phyloP scores from a whole-genome alignment of 1,284 basidiomycete species.

The Thecaphora frezii region DNA sequence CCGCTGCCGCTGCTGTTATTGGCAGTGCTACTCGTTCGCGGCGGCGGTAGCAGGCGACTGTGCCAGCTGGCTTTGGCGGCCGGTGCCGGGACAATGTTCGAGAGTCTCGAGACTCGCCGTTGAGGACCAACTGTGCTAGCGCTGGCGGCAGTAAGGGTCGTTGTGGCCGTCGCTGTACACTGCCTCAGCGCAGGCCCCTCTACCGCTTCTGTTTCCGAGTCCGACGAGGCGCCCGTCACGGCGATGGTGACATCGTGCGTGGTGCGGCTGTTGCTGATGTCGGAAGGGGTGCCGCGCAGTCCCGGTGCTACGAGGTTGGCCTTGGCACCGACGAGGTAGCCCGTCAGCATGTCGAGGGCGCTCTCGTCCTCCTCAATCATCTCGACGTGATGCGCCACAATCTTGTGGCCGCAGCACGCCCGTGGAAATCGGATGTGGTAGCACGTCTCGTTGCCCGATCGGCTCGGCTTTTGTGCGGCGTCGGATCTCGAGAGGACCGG shows the following conservation, averaged over 20 bases:
- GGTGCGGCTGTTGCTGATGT: background rate
- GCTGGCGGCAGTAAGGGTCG: no score
- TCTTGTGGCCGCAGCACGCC: background rate
- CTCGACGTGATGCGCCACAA: background rate
- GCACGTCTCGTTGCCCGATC: background rate
- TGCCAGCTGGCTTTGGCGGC: background rate
- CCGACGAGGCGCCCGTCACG: no score
- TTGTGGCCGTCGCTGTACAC: no score
- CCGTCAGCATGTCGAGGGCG: background rate
- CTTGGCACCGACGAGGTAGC: background rate
- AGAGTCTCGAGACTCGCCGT: background rate
- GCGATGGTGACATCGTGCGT: no score
- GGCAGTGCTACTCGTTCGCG: background rate
- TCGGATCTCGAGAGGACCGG: background rate
- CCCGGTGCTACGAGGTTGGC: slow-evolving; percentile 1
- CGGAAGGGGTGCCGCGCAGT: background rate
- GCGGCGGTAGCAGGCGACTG: background rate
- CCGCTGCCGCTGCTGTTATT: background rate
- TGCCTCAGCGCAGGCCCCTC: no score
- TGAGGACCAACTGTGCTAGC: background rate
- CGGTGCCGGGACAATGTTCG: background rate
- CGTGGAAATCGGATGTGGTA: slow-evolving; percentile 1
- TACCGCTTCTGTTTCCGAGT: no score
- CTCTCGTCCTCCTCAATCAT: slow-evolving; percentile 1
- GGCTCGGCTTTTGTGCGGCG: background rate